Evolutionary conservation across 306 rosid species (phyloP).

Genomic region (Trifolium pratense): DNA sequence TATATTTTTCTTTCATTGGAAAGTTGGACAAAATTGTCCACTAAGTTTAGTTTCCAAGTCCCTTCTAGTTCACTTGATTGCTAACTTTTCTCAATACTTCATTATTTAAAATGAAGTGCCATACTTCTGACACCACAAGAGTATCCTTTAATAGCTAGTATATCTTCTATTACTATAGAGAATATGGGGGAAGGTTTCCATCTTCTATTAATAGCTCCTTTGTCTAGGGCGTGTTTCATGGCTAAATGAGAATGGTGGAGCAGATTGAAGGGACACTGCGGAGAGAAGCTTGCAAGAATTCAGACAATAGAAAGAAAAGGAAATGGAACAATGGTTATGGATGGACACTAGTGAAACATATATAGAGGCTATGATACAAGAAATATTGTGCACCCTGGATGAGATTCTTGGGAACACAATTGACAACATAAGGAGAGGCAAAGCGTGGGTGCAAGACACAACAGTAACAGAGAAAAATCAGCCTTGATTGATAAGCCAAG

Average conservation of each 20-base stretch:
- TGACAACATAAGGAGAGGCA: background rate
- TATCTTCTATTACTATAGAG: background rate
- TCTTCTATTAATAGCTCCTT: background rate
- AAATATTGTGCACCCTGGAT: background rate
- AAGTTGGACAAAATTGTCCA: conserved; percentile 4
- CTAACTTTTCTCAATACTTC: background rate
- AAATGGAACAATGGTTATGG: background rate
- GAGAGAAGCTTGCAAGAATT: background rate
- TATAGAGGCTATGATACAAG: background rate
- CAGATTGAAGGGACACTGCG: background rate
- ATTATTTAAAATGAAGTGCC: background rate
- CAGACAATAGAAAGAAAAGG: background rate
- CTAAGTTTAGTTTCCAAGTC: conserved; percentile 20
- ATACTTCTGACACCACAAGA: background rate
- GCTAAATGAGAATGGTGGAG: background rate
- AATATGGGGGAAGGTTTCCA: background rate
- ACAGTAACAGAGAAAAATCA: background rate
- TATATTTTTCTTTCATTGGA: conserved; percentile 5
- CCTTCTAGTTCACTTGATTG: conserved; percentile 15
- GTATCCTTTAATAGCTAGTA: conserved; percentile 6
- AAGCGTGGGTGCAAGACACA: background rate
- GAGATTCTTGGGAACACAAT: background rate
- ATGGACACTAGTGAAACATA: background rate
- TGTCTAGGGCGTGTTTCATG: background rate
- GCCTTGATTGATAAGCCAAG: background rate